phyloP scores from a whole-genome alignment of 83 land plant species.

The Picea mariana region DNA sequence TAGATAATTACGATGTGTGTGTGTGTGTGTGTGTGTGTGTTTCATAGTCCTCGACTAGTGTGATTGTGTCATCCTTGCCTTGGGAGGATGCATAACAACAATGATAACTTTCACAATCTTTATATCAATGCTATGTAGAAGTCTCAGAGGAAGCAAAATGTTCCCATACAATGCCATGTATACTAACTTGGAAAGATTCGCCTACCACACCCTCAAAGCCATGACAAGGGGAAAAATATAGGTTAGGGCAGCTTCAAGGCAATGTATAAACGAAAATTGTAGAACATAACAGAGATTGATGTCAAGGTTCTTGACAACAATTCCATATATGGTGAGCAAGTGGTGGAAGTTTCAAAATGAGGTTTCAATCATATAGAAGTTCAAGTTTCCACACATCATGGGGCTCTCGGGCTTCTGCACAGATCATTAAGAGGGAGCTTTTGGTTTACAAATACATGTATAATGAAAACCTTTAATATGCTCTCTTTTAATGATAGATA shows the following conservation, averaged over 20 bases:
- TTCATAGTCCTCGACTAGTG: too few relatives aligned
- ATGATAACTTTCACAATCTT: neutral
- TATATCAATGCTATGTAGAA: neutral
- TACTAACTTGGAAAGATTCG: constrained; percentile 11
- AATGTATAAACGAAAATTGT: constrained; percentile 61
- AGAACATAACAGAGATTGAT: constrained; percentile 51
- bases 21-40: too few relatives aligned
- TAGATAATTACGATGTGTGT: too few relatives aligned
- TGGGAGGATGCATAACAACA: neutral
- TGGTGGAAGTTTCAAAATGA: constrained; percentile 83
- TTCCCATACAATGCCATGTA: too few relatives aligned
- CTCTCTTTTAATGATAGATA: constrained; percentile 53
- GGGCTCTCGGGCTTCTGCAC: constrained; percentile 67
- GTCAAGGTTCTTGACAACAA: constrained; percentile 82
- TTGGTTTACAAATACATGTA: constrained; percentile 87
- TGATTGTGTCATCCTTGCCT: neutral
- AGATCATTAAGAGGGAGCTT: constrained; percentile 32
- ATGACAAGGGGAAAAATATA: constrained; percentile 67
- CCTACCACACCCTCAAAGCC: constrained; percentile 67
- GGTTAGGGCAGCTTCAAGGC: constrained; percentile 95
- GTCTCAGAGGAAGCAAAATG: neutral
- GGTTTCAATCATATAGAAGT: constrained; percentile 50
- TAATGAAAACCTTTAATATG: constrained; percentile 86
- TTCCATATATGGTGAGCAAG: constrained; percentile 79
- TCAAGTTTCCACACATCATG: constrained; percentile 43